Evolutionary conservation across 805 yeast genomes (phyloP), one percentile per base, ranked within the genome.

Genomic region (Clavispora carvajalis): DNA sequence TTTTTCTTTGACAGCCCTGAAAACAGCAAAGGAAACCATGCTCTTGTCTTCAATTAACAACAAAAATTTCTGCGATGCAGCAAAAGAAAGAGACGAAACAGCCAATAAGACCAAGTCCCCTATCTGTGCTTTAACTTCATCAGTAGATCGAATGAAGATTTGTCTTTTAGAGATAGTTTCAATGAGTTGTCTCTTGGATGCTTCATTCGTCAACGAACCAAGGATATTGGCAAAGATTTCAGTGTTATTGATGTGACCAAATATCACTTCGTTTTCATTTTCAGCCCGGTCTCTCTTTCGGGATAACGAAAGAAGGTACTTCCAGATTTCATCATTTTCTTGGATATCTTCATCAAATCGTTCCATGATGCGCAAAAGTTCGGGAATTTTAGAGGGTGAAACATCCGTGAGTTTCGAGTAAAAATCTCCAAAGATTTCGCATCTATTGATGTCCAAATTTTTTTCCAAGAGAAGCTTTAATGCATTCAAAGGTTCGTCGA

Each of bases 251-350:
- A 54, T 33, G 25, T 48, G 53, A 11, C 46, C 40, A 28, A 49
- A 52, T 2, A 62, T 42, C 24, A 63, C 24, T 3, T 43, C 38
- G 17, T 54, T 45, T 31, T 65, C 69, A 2, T 36, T 30, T 1
- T 34, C 46, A 22, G 52, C 48, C 26, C 60, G 45, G 10, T 43
- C 44, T 7, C 44, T 41, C 19, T 55, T 57, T 17, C 46, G 39
- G 2, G 70, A 61, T 16, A 73, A 47, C 3, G 46, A 30, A 18
- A 57, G 54, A 11, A 77, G 43, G 31, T 62, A 60, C 1, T 33
- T n/a, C 22, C 25, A 22, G 6, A 33, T 21, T 5, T 33, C 36
- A 9, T 19, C 13, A 18, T 18, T 13, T 3, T 6, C 12, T 11
- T 12, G 18, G 22, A 31, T 10, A 12, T 31, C 28, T 4, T n/a